Evolutionary conservation across 208 protist genomes (phyloP).

Genomic region (Acanthamoeba lenticulata): DNA sequence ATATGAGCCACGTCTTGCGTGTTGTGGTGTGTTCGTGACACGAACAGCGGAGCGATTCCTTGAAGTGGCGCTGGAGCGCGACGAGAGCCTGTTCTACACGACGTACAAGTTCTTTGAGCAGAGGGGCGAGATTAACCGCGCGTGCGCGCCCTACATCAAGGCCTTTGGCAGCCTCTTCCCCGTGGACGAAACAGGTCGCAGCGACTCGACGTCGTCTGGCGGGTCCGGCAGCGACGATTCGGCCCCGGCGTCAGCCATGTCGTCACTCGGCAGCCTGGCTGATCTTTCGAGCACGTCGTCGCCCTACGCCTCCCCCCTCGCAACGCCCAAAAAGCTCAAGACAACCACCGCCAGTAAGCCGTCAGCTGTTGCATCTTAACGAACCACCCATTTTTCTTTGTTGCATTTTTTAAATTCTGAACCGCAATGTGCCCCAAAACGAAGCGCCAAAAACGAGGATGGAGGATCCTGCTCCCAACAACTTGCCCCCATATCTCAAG

Average conservation of each 20-base stretch:
- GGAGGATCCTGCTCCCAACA: too few species aligned
- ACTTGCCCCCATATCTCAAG: too few species aligned
- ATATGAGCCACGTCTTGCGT: too few species aligned
- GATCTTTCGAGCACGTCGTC: background rate
- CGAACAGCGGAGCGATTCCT: background rate
- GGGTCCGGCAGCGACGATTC: background rate
- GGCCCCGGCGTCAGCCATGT: background rate
- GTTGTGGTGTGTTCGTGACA: background rate
- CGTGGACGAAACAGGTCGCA: background rate
- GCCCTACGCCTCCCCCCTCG: background rate
- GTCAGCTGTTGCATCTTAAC: too few species aligned
- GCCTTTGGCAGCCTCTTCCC: slow-evolving; percentile 12
- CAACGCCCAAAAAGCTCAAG: background rate
- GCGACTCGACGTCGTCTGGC: background rate
- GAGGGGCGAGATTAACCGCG: background rate
- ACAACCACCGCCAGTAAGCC: too few species aligned
- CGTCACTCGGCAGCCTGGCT: background rate
- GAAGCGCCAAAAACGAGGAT: too few species aligned
- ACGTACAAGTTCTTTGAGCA: slow-evolving; percentile 30
- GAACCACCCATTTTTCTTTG: too few species aligned
- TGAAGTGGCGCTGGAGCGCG: background rate
- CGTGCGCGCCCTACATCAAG: slow-evolving; percentile 9
- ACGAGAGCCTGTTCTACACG: slow-evolving; percentile 20
- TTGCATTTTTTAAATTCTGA: too few species aligned
- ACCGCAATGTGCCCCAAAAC: too few species aligned